phyloP scores from a whole-genome alignment of 2,329 filamentous ascomycete genomes.

The Onygena corvina region DNA sequence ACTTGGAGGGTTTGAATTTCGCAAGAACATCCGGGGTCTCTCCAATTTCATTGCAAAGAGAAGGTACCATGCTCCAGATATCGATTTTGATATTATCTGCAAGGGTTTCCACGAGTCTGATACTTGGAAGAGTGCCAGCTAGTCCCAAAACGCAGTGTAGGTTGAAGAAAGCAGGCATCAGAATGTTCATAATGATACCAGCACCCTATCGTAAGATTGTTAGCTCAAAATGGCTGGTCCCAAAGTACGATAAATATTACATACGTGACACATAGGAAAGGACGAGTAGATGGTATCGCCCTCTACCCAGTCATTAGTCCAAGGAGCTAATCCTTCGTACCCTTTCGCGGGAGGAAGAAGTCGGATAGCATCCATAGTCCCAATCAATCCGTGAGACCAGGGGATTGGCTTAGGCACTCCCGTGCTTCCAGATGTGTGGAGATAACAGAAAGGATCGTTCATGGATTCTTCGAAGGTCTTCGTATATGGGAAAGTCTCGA shows the following conservation, averaged over 20 bases:
- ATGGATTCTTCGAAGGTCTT: not conserved
- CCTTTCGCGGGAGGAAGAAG: not conserved
- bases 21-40: not conserved
- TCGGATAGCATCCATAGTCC: conserved; percentile 4
- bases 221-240: too few relatives aligned
- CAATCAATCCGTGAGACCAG: not conserved
- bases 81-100: not conserved
- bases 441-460: not conserved
- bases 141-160: not conserved
- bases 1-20: not conserved
- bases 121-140: not conserved
- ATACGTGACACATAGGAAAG: conserved; percentile 5
- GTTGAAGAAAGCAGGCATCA: conserved; percentile 1
- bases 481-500: not conserved
- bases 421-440: conserved; percentile 3
- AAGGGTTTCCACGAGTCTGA: conserved; percentile 2
- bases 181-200: conserved; percentile 6
- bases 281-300: conserved; percentile 6
- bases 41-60: conserved; percentile 1
- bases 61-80: conserved; percentile 5
- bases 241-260: too few relatives aligned
- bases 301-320: conserved; percentile 1
- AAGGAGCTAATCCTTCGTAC: not conserved
- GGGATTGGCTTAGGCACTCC: conserved; percentile 7
- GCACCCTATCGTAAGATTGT: not conserved